Base-by-base conservation (phyloP, 495 filamentous ascomycete genomes). In the Xylaria palmicola region DNA sequence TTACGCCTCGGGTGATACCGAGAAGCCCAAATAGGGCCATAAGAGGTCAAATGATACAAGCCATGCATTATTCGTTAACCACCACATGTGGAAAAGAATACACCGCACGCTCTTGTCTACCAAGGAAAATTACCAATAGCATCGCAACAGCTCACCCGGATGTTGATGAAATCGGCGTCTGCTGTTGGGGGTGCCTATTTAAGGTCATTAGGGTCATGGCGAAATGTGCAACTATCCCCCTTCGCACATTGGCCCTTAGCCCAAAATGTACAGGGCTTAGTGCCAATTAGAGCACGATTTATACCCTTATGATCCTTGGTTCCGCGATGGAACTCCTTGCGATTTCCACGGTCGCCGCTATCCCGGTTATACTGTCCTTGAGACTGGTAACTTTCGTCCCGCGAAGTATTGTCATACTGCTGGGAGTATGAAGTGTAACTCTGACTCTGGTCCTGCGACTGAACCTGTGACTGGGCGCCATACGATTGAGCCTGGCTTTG, bases 211-310 rank as follows among this genome's bases (percentile, higher is more conserved):
- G 62, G 66, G 19, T 86, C 83, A 62, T 97, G 92, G 44, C 89
- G 80, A 74, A 86, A 97, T 1, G 90, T 94, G 72, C 92, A 97
- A 34, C 88, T 87, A 17, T 89, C 88, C 4, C 92, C 92, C 73
- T 96, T 94, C 17, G 81, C 79, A 74, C 92, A 97, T 71, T 87
- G 87, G 15, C 91, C 91, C 58, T 89, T 82, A 6, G 82, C 77
- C 79, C 82, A 97, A 74, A 91, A 96, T 49, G 81, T 84, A 74
- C 92, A 97, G 15, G 89, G 81, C 67, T 82, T 82, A 10, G 82
- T 83, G 13, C 77, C 77, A 30, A 80, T 79, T 7, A 79, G 65
- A 32, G 69, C 71, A 17, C 71, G 72, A 37, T 80, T 79, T 53
- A 79, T 79, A 0, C 70, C 72, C 51, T 79, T 70, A 13, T 78